phyloP scores from a whole-genome alignment of 192 early-diverging fungal species.

The Backusella westeae region DNA sequence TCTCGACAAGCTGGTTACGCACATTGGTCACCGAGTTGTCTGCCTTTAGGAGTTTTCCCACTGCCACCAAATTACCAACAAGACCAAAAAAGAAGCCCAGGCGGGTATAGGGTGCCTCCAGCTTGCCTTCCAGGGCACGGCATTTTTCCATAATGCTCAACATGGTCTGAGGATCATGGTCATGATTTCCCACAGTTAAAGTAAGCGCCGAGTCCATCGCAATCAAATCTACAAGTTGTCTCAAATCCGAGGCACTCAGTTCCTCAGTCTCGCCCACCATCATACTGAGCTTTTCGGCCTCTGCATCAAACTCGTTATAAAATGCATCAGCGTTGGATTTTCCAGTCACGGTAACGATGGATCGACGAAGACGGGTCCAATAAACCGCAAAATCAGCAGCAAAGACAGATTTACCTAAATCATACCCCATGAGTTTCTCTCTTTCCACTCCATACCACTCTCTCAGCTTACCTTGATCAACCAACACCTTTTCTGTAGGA shows the following conservation, averaged over 20 bases:
- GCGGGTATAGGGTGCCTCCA: background rate
- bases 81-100: background rate
- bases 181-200: background rate
- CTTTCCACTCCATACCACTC: background rate
- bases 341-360: slow-evolving; percentile 10
- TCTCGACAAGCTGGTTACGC: slow-evolving; percentile 2
- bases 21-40: background rate
- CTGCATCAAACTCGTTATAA: slow-evolving; percentile 5
- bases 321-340: background rate
- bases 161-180: slow-evolving; percentile 15
- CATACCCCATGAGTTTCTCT: too few relatives aligned
- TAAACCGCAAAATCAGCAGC: slow-evolving; percentile 21
- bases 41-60: background rate
- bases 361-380: slow-evolving; percentile 24
- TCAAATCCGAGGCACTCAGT: slow-evolving; percentile 9
- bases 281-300: slow-evolving; percentile 20
- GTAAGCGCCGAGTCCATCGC: slow-evolving; percentile 20
- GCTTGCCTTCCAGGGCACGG: background rate
- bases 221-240: slow-evolving; percentile 25
- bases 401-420: slow-evolving; percentile 22
- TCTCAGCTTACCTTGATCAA: slow-evolving; percentile 17
- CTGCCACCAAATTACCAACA: background rate
- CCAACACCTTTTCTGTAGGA: slow-evolving; percentile 17
- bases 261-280: background rate
- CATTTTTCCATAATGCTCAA: background rate